Conservation (phyloP, 78 protist genomes). For the Dictyostelium intermedium region DNA sequence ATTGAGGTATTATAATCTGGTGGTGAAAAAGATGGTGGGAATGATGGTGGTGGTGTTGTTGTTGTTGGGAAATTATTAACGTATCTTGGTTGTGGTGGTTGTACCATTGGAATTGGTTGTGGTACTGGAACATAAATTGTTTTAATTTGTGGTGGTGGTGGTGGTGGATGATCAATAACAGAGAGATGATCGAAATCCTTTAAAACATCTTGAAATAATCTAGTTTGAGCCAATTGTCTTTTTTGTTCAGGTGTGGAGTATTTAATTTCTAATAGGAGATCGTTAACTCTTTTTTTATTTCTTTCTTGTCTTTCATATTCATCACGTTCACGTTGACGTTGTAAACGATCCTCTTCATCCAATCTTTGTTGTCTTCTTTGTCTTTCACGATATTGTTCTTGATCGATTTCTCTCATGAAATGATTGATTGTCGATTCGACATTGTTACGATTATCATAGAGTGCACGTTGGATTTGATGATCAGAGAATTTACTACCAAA, state of each 20-base stretch:
- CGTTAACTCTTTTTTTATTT: constrained; percentile 22
- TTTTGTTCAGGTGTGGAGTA: neutral
- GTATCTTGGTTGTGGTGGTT: neutral
- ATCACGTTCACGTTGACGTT: constrained; percentile 12
- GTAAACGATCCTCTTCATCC: constrained; percentile 3
- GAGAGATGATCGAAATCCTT: constrained; percentile 11
- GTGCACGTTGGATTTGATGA: neutral
- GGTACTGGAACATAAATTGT: neutral
- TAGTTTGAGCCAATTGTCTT: constrained; percentile 20
- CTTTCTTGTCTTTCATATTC: constrained; percentile 8
- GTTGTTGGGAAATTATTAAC: neutral
- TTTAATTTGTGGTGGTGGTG: neutral
- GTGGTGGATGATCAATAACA: neutral
- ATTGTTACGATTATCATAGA: neutral
- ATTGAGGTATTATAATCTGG: neutral
- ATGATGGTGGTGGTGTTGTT: neutral
- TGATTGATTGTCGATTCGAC: constrained; percentile 3
- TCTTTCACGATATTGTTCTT: neutral
- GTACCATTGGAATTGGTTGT: neutral
- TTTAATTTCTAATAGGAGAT: constrained; percentile 21
- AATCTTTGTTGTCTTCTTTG: neutral
- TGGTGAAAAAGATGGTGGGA: neutral
- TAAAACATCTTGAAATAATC: constrained; percentile 23
- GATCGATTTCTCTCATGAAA: constrained; percentile 21
- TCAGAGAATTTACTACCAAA: constrained; percentile 35